A percentile compares a stretch with the other conserved stretches of the same genome.
phyloP scores from a whole-genome alignment of 768 basidiomycete species.

The Mycena sanguinolenta region DNA sequence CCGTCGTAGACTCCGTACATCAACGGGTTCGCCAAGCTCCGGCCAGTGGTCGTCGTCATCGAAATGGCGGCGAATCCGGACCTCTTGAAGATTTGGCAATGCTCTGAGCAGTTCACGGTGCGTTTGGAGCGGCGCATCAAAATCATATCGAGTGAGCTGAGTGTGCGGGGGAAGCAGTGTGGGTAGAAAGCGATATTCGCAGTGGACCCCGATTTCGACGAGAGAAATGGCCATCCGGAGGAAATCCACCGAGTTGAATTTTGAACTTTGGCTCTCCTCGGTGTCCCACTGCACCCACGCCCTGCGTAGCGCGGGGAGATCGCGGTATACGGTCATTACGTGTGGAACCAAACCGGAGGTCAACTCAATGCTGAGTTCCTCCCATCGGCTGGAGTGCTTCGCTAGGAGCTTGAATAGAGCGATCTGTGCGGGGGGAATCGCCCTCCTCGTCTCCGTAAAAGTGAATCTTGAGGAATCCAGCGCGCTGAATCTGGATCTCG shows the following conservation, averaged over 20 bases:
- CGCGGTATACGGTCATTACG: neutral
- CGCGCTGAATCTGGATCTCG: neutral
- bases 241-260: neutral
- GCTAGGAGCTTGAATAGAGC: neutral
- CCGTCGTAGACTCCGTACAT: too few species aligned
- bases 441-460: neutral
- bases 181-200: neutral
- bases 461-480: neutral
- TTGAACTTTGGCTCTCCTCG: too few species aligned
- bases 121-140: too few species aligned
- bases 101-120: too few species aligned
- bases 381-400: neutral
- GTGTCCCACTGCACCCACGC: neutral
- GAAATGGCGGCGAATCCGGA: too few species aligned
- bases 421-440: neutral
- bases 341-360: neutral
- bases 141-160: neutral
- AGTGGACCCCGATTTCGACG: neutral
- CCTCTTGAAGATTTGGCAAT: too few species aligned
- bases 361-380: too few species aligned
- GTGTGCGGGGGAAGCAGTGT: neutral
- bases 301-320: neutral
- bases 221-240: neutral
- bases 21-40: too few species aligned
- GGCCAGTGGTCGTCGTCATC: too few species aligned